A percentile compares a stretch with the other conserved stretches of the same genome.
These are phyloP conservation scores for Annulohypoxylon nitens DNA, from an alignment of 495 filamentous ascomycete species.

Conservation along the genomic window DNA sequence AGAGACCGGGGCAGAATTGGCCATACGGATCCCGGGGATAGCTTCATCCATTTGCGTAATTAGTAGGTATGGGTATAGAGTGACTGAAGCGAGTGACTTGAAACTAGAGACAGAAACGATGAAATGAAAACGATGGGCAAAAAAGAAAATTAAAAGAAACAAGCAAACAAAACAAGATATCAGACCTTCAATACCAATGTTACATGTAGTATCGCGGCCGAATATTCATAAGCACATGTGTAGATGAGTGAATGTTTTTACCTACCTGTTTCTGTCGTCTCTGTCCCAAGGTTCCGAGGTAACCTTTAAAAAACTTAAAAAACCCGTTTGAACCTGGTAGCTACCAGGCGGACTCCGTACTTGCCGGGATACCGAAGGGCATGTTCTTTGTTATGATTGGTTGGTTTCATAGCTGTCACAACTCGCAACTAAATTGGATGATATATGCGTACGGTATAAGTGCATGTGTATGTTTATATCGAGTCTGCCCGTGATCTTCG, in stretches of 20 bases:
- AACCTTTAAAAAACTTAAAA: background rate
- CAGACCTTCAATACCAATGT: constrained; percentile 3
- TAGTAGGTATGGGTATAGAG: background rate
- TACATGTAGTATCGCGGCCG: background rate
- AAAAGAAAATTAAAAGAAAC: constrained; percentile 13
- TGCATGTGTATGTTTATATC: background rate
- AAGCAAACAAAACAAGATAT: constrained; percentile 9
- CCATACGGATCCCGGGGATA: background rate
- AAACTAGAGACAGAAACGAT: background rate
- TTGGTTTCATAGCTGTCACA: background rate
- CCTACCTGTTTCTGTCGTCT: background rate
- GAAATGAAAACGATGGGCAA: no score
- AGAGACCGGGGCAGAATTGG: background rate
- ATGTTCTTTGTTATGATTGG: constrained; percentile 13
- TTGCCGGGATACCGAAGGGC: constrained; percentile 7
- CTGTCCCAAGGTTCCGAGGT: background rate
- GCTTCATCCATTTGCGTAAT: constrained; percentile 30
- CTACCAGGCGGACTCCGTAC: constrained; percentile 18
- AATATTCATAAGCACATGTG: constrained; percentile 7
- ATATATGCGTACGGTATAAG: background rate
- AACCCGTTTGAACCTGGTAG: background rate
- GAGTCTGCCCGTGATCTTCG: no score
- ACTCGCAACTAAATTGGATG: background rate
- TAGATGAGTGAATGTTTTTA: background rate
- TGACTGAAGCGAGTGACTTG: constrained; percentile 27